Base-by-base conservation (phyloP, 768 basidiomycete species). In the Phylloporus sp. region DNA sequence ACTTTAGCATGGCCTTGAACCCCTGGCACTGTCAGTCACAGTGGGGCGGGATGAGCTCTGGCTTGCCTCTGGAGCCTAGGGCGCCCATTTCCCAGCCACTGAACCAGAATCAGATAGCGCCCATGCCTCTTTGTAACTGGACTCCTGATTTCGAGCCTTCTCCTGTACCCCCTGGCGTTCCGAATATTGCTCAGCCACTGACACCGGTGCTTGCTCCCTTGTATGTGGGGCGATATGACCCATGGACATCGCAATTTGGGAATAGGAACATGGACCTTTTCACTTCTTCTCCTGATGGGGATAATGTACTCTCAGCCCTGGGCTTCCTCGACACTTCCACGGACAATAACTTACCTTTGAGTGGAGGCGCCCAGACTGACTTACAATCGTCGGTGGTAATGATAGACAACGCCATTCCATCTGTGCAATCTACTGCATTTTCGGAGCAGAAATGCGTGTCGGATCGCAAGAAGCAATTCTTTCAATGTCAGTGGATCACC, bases 401-500 rank as follows among this genome's bases (percentile, higher is more conserved):
- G 7, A 34, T 26, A 5, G 32, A 9, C 18, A 23, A 39, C 33
- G 1, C 10, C 3, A 3, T 47, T 18, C 4, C 44, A 18, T 38
- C 24, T 15, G 20, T n/a, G 20, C 52, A 42, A 38, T 27, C 20
- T 21, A 1, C 22, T 13, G 3, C 32, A 3, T 35, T 17, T 46
- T 14, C 32, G 4, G 42, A 31, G 17, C 28, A 21, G 11, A 33
- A 3, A 3, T 10, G 7, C 23, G 46, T 23, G 15, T 11, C 14
- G 2, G 24, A 36, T 11, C 38, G 4, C 23, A 6, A 31, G 8
- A 8, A 17, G 15, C 52, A 28, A 5, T 9, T 0, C 10, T 27
- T 41, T 41, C 8, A 9, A 31, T 63, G 60, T 20, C 40, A n/a
- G 6, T 62, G 62, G 62, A 1, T 33, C 15, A 21, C 14, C 5